Conservation (phyloP, 805 yeast genomes). For the Monosporozyma solicola region DNA sequence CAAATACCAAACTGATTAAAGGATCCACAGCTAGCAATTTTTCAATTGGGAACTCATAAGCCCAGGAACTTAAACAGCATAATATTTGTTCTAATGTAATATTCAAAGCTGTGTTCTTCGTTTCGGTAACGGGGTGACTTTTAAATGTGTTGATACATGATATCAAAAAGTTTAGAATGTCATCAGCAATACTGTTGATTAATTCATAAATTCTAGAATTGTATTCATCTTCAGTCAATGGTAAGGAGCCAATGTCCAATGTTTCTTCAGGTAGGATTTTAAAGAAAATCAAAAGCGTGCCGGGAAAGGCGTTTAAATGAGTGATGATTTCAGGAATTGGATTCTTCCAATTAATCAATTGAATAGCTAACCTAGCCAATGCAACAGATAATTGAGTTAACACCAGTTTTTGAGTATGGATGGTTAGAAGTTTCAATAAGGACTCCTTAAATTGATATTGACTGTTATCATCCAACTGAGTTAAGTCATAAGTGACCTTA, state of each 20-base stretch:
- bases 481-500: constrained; percentile 72
- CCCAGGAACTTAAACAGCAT: constrained; percentile 83
- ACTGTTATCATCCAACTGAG: constrained; percentile 54
- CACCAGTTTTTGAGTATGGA: constrained; percentile 50
- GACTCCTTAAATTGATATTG: constrained; percentile 60
- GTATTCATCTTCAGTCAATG: constrained; percentile 76
- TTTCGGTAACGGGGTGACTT: constrained; percentile 24
- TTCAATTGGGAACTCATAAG: constrained; percentile 71
- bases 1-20: constrained; percentile 59
- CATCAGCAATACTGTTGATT: constrained; percentile 56
- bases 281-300: constrained; percentile 63
- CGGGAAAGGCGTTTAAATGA: constrained; percentile 31
- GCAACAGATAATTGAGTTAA: constrained; percentile 77
- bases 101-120: constrained; percentile 17
- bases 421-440: constrained; percentile 41
- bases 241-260: constrained; percentile 63
- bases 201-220: constrained; percentile 52
- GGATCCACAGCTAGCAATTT: constrained; percentile 56
- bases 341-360: constrained; percentile 60
- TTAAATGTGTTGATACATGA: constrained; percentile 29
- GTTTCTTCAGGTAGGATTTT: constrained; percentile 89
- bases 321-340: constrained; percentile 62
- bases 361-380: constrained; percentile 73
- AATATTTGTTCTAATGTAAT: constrained; percentile 37
- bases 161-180: constrained; percentile 55